Evolutionary conservation across 768 basidiomycete genomes (phyloP).

Genomic region (Leccinum rimulosum): DNA sequence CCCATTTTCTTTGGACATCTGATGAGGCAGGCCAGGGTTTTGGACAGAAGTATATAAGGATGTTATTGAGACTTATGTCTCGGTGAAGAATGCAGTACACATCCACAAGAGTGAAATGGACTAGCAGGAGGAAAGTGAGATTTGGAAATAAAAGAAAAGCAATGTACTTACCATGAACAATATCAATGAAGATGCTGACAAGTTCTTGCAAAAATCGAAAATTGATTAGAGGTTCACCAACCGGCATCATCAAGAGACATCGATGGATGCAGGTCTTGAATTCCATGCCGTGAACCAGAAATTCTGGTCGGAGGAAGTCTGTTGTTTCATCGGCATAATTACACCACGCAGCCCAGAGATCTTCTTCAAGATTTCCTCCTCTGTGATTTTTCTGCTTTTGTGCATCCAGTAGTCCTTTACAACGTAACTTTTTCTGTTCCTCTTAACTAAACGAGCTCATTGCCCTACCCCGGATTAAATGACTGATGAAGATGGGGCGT

Average conservation of each 20-base stretch:
- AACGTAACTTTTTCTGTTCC: background rate
- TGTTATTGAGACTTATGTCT: background rate
- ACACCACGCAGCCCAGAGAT: background rate
- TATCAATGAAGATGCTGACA: background rate
- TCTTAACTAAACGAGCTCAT: background rate
- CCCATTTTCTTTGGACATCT: background rate
- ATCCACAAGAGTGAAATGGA: background rate
- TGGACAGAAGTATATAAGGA: background rate
- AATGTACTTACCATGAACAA: background rate
- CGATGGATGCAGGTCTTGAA: background rate
- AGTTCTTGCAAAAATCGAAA: background rate
- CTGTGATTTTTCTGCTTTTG: background rate
- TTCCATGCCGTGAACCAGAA: background rate
- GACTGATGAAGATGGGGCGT: background rate
- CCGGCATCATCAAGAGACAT: no score
- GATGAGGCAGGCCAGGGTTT: background rate
- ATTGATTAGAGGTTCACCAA: background rate
- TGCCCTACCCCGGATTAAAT: background rate
- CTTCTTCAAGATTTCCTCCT: background rate
- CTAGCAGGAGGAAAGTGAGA: background rate
- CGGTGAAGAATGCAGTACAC: background rate
- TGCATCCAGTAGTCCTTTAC: background rate
- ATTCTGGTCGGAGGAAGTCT: background rate
- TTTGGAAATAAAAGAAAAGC: background rate
- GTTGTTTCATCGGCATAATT: background rate